These are phyloP conservation scores for Hypoxylon sp. DNA, from an alignment of 2,329 filamentous ascomycete species.

Conservation along the genomic window DNA sequence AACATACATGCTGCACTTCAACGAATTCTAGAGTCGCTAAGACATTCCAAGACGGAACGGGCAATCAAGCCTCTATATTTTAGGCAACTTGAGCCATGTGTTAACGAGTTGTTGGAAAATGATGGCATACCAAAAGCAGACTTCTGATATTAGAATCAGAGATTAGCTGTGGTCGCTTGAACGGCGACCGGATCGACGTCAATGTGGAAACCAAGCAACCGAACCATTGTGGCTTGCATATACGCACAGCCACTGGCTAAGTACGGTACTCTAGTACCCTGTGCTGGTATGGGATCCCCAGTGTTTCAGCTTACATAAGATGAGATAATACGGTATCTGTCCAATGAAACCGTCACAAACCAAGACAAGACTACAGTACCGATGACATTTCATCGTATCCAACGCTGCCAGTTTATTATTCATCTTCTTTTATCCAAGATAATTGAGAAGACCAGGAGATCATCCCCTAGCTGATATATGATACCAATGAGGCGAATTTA, in stretches of 20 bases:
- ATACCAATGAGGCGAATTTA: background rate
- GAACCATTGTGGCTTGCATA: constrained; percentile 41
- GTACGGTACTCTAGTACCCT: background rate
- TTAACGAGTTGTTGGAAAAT: constrained; percentile 25
- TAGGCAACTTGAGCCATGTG: background rate
- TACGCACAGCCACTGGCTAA: constrained; percentile 24
- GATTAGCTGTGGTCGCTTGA: constrained; percentile 40
- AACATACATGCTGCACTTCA: constrained; percentile 31
- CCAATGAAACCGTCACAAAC: background rate
- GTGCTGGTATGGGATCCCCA: no score
- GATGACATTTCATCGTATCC: constrained; percentile 2
- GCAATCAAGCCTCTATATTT: background rate
- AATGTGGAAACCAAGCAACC: constrained; percentile 30
- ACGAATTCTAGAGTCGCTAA: constrained; percentile 6
- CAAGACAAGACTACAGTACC: background rate
- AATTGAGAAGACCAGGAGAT: background rate
- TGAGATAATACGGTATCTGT: background rate
- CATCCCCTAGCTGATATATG: background rate
- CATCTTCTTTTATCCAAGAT: background rate
- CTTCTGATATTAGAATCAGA: constrained; percentile 29
- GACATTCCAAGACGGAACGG: constrained; percentile 1
- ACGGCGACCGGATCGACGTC: constrained; percentile 33
- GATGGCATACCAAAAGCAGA: constrained; percentile 21
- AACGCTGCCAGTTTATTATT: no score
- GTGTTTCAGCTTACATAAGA: background rate